Evolutionary conservation across 352 stramenopile genomes (phyloP), one percentile per base, ranked within the genome.

Genomic region (Detonula confervacea): DNA sequence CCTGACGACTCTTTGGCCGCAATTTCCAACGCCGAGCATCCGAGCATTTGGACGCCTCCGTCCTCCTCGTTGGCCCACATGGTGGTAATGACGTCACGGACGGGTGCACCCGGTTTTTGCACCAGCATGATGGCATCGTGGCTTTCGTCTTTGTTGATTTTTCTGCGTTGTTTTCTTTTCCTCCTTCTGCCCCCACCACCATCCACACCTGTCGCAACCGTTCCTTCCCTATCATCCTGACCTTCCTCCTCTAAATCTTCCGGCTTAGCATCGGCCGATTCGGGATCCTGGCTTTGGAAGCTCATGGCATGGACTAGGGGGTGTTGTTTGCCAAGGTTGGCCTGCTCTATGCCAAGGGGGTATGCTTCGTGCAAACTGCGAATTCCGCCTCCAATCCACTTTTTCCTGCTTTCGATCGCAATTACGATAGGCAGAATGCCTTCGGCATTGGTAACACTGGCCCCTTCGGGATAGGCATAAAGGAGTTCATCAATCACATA

Each of bases 1-100:
- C 33, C 61, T 29, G 30, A 42, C 1, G 63, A n/a, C n/a, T n/a
- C 54, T 9, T 65, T 57, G 0, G 83, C 67, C 12, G 81, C 73
- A 0, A 73, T 60, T 6, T 66, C 49, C 37, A 93, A 71, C 8
- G 88, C 83, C 8, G 87, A 61, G 64, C 80, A 91, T 29, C 83
- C 81, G 18, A 93, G 63, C 88, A 93, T 91, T 81, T 93, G 88
- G 0, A 93, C 85, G 22, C 85, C 88, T 14, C 75, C 81, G 82
- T 93, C 88, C 73, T 91, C 85, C 84, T 91, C 85, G 47, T 91
- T 84, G 4, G 88, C 88, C 88, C 88, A 93, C 88, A 93, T 91
- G 22, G 64, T 79, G 12, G 77, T 86, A 16, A 87, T 64, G 9
- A 93, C 79, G 70, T 93, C 88, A 8, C 75, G 35, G 25, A 90